Conservation (phyloP, 306 rosid species). For the Dalbergia cochinchinensis region DNA sequence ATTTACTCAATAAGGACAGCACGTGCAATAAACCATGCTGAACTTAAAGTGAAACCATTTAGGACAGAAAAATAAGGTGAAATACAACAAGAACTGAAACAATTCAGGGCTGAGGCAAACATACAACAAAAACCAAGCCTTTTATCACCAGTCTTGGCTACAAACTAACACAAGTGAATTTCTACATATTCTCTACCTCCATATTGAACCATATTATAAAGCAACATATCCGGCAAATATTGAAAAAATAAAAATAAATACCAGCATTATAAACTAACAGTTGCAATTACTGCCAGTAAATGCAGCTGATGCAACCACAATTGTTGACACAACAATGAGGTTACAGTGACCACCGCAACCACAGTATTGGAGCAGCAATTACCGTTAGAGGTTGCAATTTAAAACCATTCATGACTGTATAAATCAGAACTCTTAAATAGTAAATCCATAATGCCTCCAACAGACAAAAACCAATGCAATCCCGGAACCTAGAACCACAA, state of each 20-base stretch:
- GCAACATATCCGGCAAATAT: conserved; percentile 5
- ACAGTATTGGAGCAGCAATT: not conserved
- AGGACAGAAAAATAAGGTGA: not conserved
- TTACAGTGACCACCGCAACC: not conserved
- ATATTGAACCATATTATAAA: conserved; percentile 23
- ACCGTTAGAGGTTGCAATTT: not conserved
- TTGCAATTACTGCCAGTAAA: not conserved
- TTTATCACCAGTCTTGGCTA: conserved; percentile 22
- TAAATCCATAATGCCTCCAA: conserved; percentile 2
- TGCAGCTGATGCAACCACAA: not conserved
- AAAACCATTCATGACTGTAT: not conserved
- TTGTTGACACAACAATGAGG: no score
- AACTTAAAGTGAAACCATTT: not conserved
- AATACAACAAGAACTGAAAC: conserved; percentile 27
- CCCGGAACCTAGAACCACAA: not conserved
- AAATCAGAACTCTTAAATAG: conserved; percentile 23
- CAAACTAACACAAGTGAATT: conserved; percentile 25
- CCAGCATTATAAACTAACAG: not conserved
- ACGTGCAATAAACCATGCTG: not conserved
- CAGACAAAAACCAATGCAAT: not conserved
- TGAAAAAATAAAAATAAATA: not conserved
- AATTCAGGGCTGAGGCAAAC: not conserved
- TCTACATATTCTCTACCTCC: conserved; percentile 4
- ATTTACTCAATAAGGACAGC: not conserved
- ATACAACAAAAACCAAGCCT: conserved; percentile 20